A percentile compares a stretch with the other conserved stretches of the same genome.
phyloP scores from a whole-genome alignment of 345 rosid genomes.

The Syzygium aqueum region DNA sequence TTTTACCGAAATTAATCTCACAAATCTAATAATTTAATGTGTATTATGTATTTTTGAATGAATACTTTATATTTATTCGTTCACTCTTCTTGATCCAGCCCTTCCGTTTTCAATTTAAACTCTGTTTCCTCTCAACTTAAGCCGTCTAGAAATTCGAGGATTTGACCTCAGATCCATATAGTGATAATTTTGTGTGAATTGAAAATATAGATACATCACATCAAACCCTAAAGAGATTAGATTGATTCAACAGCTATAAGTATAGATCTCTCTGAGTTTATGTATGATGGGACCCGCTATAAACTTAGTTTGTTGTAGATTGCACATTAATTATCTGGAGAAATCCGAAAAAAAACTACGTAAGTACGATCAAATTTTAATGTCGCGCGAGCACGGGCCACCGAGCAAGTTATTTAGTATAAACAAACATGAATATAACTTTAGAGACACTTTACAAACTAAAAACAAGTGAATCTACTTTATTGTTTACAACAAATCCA shows the following conservation, averaged over 20 bases:
- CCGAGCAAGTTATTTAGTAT: neutral
- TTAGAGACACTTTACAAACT: neutral
- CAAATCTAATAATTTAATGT: neutral
- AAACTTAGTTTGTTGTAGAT: neutral
- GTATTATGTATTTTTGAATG: neutral
- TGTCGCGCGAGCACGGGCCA: neutral
- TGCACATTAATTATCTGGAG: neutral
- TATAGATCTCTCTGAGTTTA: neutral
- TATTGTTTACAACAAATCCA: neutral
- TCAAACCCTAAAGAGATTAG: neutral
- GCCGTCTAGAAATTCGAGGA: neutral
- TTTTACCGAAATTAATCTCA: neutral
- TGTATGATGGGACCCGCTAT: neutral
- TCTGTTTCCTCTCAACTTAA: neutral
- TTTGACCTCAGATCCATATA: neutral
- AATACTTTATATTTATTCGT: neutral
- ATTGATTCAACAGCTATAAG: neutral
- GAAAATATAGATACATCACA: neutral
- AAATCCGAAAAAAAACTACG: neutral
- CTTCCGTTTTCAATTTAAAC: neutral
- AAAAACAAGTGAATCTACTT: neutral
- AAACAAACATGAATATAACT: neutral
- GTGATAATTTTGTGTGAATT: neutral
- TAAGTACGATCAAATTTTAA: neutral
- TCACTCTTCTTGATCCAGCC: neutral